Conservation (phyloP, 2,329 filamentous ascomycete genomes). For the Alternaria incomplexa region DNA sequence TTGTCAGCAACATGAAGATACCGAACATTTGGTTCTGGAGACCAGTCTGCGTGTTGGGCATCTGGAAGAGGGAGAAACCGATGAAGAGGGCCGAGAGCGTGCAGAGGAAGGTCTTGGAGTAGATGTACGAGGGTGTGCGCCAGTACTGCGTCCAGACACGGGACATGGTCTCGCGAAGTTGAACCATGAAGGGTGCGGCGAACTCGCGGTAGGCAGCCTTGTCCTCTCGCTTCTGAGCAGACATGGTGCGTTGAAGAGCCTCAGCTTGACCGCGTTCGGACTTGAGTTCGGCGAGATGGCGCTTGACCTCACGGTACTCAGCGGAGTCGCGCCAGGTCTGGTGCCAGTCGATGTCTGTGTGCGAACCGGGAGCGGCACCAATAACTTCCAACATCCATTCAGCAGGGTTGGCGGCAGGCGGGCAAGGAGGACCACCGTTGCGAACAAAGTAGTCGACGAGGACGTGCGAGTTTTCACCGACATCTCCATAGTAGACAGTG, state of each 20-base stretch:
- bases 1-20: constrained; percentile 80
- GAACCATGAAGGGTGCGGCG: constrained; percentile 73
- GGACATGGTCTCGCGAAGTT: constrained; percentile 70
- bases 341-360: constrained; percentile 59
- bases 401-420: constrained; percentile 74
- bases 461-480: constrained; percentile 72
- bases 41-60: constrained; percentile 74
- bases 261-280: constrained; percentile 44
- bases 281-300: constrained; percentile 55
- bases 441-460: constrained; percentile 79
- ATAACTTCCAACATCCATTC: constrained; percentile 76
- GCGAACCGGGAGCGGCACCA: constrained; percentile 58
- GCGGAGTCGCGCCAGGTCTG: constrained; percentile 56
- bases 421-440: constrained; percentile 70
- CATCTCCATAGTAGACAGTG: constrained; percentile 82
- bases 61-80: constrained; percentile 79
- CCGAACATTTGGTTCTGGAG: constrained; percentile 86
- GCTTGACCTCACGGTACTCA: constrained; percentile 54
- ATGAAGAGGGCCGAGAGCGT: constrained; percentile 74
- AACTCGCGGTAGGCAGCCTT: constrained; percentile 75
- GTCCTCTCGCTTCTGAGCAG: constrained; percentile 51
- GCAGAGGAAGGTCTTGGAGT: constrained; percentile 77
- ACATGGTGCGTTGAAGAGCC: constrained; percentile 46
- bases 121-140: constrained; percentile 88
- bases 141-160: constrained; percentile 92